These are phyloP conservation scores for Baudoinia panamericana DNA, from an alignment of 495 filamentous ascomycete genomes.

Conservation along the genomic window DNA sequence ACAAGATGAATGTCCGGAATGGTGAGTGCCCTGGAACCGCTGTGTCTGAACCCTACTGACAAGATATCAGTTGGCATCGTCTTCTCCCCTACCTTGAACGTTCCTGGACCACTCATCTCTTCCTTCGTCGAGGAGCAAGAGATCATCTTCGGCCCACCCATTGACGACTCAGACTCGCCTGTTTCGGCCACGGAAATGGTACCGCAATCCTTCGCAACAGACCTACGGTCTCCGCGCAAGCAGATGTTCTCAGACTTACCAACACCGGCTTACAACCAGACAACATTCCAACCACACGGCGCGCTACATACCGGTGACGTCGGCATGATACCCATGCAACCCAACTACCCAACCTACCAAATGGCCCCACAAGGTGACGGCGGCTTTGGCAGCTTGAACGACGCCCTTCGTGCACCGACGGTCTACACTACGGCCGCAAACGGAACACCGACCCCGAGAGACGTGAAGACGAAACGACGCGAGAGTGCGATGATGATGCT, in stretches of 20 bases:
- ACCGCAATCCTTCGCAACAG: conserved; percentile 36
- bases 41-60: background rate
- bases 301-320: conserved; percentile 34
- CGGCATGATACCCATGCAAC: conserved; percentile 50
- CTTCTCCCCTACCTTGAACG: conserved; percentile 96
- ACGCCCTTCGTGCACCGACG: conserved; percentile 21
- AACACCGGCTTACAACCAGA: conserved; percentile 51
- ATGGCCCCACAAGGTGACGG: conserved; percentile 21
- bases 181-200: conserved; percentile 17
- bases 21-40: conserved; percentile 19
- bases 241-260: conserved; percentile 61
- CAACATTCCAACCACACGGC: conserved; percentile 35
- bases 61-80: conserved; percentile 64
- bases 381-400: conserved; percentile 28
- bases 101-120: conserved; percentile 87
- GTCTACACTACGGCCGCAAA: conserved; percentile 1
- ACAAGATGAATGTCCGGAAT: conserved; percentile 97
- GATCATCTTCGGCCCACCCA: conserved; percentile 64
- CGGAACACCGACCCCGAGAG: conserved; percentile 6
- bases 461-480: conserved; percentile 22
- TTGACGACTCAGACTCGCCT: conserved; percentile 40
- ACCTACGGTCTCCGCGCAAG: conserved; percentile 50
- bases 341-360: conserved; percentile 37
- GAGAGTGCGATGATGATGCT: conserved; percentile 30
- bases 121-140: conserved; percentile 85